Percentiles rank a stretch among this genome's conserved stretches.
Evolutionary conservation across 345 rosid species (phyloP).

Genomic region (Populus euphratica): DNA sequence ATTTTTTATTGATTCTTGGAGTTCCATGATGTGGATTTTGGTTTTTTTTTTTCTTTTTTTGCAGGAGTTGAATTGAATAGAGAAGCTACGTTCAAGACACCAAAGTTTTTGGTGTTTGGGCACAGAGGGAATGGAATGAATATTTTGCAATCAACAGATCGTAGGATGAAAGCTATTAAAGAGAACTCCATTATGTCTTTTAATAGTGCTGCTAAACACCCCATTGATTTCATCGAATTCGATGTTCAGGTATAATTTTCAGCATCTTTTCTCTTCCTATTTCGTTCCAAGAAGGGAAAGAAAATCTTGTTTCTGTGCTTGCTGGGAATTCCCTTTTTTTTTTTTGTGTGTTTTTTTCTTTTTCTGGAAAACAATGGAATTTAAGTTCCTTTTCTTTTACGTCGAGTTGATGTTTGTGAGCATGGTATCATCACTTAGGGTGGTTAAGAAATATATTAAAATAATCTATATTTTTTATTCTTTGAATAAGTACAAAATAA

Average conservation of each 20-base stretch:
- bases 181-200: conserved; percentile 82
- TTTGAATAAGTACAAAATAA: no score
- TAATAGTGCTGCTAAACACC: conserved; percentile 65
- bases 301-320: background rate
- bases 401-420: background rate
- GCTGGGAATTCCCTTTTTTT: background rate
- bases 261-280: background rate
- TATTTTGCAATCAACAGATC: conserved; percentile 49
- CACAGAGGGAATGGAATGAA: conserved; percentile 98
- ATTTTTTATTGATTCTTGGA: background rate
- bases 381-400: background rate
- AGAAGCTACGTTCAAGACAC: conserved; percentile 33
- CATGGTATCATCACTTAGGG: no score
- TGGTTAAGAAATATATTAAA: no score
- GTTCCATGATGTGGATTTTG: background rate
- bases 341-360: background rate
- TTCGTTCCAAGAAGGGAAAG: background rate
- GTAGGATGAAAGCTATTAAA: conserved; percentile 59
- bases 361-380: background rate
- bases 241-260: conserved; percentile 78
- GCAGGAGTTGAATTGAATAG: conserved; percentile 38
- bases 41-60: background rate
- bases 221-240: conserved; percentile 83
- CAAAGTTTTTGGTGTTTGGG: conserved; percentile 72
- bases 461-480: no score